Conservation (phyloP, 306 rosid species). For the Prunus mongolica region DNA sequence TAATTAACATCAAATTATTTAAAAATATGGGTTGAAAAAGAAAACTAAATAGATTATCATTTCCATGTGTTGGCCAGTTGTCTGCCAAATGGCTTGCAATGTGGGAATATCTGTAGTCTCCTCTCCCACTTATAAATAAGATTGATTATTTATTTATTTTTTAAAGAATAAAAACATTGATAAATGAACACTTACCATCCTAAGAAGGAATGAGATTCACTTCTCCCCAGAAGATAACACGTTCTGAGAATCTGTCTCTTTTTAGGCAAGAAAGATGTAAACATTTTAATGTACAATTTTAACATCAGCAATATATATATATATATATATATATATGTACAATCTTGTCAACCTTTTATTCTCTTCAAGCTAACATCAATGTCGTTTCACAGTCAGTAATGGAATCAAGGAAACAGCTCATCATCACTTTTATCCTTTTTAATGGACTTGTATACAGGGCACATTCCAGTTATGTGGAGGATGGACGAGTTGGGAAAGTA, state of each 20-base stretch:
- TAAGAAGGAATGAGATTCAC: conserved; percentile 27
- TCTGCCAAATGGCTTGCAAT: conserved; percentile 20
- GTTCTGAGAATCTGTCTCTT: conserved; percentile 31
- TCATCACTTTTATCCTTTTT: conserved; percentile 11
- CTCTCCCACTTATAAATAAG: conserved; percentile 8
- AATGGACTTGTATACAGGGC: conserved; percentile 1
- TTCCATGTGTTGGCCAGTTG: conserved; percentile 56
- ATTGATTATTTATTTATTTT: too few species aligned
- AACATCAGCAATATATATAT: not conserved
- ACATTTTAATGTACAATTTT: conserved; percentile 20
- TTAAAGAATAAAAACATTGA: not conserved
- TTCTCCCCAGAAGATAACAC: conserved; percentile 38
- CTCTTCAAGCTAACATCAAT: conserved; percentile 12
- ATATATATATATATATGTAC: conserved; percentile 1
- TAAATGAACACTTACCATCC: conserved; percentile 18
- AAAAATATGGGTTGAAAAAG: too few species aligned
- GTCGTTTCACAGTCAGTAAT: conserved; percentile 26
- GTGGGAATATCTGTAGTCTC: conserved; percentile 24
- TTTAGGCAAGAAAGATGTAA: conserved; percentile 25
- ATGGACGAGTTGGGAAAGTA: too few species aligned
- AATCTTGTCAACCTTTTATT: conserved; percentile 27
- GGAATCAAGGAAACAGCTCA: conserved; percentile 67
- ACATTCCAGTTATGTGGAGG: too few species aligned
- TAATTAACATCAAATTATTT: not conserved
- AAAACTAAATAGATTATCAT: not conserved